Conservation (phyloP, 768 basidiomycete genomes). For the Suillus variegatus region DNA sequence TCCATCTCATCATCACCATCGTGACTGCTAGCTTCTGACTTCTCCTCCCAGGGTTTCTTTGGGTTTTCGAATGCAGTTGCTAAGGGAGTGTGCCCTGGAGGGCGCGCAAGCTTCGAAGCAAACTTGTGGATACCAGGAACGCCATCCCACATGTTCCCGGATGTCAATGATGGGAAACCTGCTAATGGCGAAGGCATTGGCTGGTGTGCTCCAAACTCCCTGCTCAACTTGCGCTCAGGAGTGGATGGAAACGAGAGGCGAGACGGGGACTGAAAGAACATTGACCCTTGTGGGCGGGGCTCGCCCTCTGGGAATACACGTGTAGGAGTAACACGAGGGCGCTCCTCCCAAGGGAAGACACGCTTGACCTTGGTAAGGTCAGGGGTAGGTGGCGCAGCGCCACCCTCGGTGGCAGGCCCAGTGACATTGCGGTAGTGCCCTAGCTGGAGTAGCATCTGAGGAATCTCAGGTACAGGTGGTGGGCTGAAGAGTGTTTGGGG, state of each 20-base stretch:
- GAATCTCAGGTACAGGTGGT: constrained; percentile 61
- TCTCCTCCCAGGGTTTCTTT: constrained; percentile 40
- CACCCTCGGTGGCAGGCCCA: constrained; percentile 41
- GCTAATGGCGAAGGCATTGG: constrained; percentile 35
- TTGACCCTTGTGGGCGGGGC: constrained; percentile 46
- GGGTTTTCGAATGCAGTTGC: constrained; percentile 53
- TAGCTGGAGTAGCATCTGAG: constrained; percentile 65
- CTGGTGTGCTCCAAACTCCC: constrained; percentile 15
- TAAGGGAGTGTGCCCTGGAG: constrained; percentile 41
- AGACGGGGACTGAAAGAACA: constrained; percentile 27
- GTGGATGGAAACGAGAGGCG: constrained; percentile 36
- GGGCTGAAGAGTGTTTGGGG: constrained; percentile 56
- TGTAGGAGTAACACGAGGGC: constrained; percentile 61
- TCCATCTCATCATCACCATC: constrained; percentile 82
- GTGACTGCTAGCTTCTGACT: constrained; percentile 67
- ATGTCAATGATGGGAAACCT: constrained; percentile 63
- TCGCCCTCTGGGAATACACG: constrained; percentile 76
- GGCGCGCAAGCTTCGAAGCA: constrained; percentile 58
- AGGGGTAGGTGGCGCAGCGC: constrained; percentile 52
- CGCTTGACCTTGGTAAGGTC: constrained; percentile 71
- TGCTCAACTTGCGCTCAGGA: constrained; percentile 20
- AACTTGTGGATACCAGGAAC: constrained; percentile 81
- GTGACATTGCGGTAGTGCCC: constrained; percentile 72
- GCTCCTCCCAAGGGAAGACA: constrained; percentile 96
- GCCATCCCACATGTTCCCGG: constrained; percentile 84